Evolutionary conservation across 345 rosid genomes (phyloP), one percentile per base, ranked within the genome.

Genomic region (Microthlaspi erraticum): DNA sequence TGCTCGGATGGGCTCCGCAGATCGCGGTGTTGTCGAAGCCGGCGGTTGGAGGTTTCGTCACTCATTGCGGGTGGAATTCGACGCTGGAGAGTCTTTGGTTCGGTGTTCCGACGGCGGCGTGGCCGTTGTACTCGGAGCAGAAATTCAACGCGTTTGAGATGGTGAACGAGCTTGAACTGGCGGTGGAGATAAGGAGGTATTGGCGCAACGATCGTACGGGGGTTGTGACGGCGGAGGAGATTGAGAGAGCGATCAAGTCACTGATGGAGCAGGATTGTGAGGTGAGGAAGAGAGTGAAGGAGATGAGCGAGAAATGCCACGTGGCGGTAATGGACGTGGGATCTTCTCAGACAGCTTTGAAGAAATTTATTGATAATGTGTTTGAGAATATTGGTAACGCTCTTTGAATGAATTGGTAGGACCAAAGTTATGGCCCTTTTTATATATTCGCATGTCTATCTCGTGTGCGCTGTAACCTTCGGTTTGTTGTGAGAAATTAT

Each of bases 1-100:
- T 81, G 0, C 68, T 76, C 0, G 86, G 90, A 34, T 80, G 90
- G 90, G 88, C 84, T 3, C 86, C 86, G 10, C 88, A 86, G 7
- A 63, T 44, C 5, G 66, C 67, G 0, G 43, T 86, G 0, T 45
- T 86, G 6, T 81, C 37, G 1, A 85, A 84, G 39, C 53, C 60
- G 0, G 80, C 88, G 0, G n/a, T 81, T 0, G 86, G 83, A 3
- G 88, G 86, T 1, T 84, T 86, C 12, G 81, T 84, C 4, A 38
- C 86, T 7, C 87, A 87, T 12, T 82, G 86, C 8, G 93, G 88
- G 1, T 88, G 92, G 89, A 85, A 85, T 48, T 87, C 92, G 0
- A 74, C 33, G 0, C 32, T 87, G 4, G 89, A 87, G 72, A 81
- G 84, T 12, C 36, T 84, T 8, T 82, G 88, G 88, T 80, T 74